Conservation (phyloP, 75 land plant species). For the Picea glauca region DNA sequence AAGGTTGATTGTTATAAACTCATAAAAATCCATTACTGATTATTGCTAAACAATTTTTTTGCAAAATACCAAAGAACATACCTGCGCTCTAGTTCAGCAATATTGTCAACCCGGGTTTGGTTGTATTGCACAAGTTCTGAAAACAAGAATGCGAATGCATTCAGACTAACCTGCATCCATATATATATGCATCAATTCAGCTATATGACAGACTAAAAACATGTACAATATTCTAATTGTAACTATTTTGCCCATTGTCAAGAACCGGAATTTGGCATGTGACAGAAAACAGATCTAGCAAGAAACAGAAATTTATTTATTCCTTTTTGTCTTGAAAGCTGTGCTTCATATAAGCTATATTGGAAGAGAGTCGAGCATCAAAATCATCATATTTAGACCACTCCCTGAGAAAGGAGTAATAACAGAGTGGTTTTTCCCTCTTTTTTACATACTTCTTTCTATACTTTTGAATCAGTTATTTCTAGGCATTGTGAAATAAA, state of each 20-base stretch:
- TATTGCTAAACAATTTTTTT: neutral
- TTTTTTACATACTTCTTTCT: too few relatives aligned
- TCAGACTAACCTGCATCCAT: constrained; percentile 84
- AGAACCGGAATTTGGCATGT: neutral
- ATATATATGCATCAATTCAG: neutral
- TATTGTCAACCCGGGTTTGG: constrained; percentile 94
- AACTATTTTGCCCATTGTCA: neutral
- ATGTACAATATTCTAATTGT: neutral
- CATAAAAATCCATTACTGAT: neutral
- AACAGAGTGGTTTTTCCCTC: too few relatives aligned
- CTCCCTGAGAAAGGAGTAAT: too few relatives aligned
- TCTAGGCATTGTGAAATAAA: too few relatives aligned
- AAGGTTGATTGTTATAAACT: neutral
- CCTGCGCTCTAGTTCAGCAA: constrained; percentile 92
- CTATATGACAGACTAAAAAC: neutral
- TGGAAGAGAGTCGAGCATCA: too few relatives aligned
- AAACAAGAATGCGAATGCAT: constrained; percentile 94
- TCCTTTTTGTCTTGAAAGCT: too few relatives aligned
- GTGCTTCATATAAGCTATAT: too few relatives aligned
- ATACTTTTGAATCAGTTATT: too few relatives aligned
- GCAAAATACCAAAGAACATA: constrained; percentile 9
- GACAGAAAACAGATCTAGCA: neutral
- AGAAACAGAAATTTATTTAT: neutral
- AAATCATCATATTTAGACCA: too few relatives aligned
- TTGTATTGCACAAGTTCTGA: constrained; percentile 98